Evolutionary conservation across 495 filamentous ascomycete genomes (phyloP).

Genomic region (Podospora fimiseda): DNA sequence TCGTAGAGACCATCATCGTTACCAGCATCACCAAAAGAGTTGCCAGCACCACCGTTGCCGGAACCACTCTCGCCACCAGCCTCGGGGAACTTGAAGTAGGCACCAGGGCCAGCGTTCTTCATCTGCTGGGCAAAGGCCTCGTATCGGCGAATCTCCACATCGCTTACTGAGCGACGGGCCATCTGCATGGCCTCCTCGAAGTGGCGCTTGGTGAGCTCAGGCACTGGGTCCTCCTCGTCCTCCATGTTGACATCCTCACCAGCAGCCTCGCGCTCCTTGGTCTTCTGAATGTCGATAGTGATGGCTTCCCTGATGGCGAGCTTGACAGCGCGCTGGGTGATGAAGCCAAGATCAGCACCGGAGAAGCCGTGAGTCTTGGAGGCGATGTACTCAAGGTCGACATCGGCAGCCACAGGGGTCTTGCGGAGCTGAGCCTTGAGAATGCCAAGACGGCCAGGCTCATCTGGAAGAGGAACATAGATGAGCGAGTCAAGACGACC

Average conservation of each 20-base stretch:
- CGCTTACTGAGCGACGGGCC: conserved; percentile 86
- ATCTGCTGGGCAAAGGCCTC: conserved; percentile 98
- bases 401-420: conserved; percentile 83
- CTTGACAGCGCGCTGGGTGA: conserved; percentile 98
- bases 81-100: conserved; percentile 93
- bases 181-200: conserved; percentile 98
- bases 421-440: conserved; percentile 96
- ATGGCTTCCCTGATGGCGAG: conserved; percentile 99
- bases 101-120: conserved; percentile 93
- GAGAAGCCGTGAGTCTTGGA: conserved; percentile 98
- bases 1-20: conserved; percentile 85
- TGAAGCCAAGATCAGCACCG: conserved; percentile 98
- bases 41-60: conserved; percentile 40
- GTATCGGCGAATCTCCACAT: conserved; percentile 95
- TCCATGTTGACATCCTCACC: conserved; percentile 77
- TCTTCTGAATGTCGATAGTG: conserved; percentile 74
- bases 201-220: conserved; percentile 88
- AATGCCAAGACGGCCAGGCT: conserved; percentile 77
- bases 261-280: conserved; percentile 79
- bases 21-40: conserved; percentile 73
- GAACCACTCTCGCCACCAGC: conserved; percentile 55
- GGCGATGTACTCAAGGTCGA: conserved; percentile 86
- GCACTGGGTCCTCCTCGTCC: conserved; percentile 90
- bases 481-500: conserved; percentile 97
- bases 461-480: conserved; percentile 93